These are phyloP conservation scores for Geotrichum histeridarum DNA, from an alignment of 1,139 yeast species.

Conservation along the genomic window DNA sequence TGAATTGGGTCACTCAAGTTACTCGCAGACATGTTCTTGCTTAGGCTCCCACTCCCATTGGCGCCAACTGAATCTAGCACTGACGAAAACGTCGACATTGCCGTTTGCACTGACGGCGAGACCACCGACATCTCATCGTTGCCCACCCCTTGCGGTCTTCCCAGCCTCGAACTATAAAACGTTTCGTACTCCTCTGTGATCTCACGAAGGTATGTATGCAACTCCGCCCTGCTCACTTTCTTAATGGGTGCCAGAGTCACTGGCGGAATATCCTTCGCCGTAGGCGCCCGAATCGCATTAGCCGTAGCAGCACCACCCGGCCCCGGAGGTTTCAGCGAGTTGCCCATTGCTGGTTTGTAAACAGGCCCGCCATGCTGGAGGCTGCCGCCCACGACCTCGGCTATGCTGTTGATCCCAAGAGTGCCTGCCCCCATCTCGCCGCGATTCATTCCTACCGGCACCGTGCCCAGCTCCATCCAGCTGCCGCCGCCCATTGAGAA, in stretches of 20 bases:
- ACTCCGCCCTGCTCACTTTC: constrained; percentile 47
- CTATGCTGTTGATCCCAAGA: constrained; percentile 73
- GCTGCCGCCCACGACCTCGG: constrained; percentile 52
- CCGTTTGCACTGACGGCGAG: constrained; percentile 11
- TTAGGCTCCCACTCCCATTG: constrained; percentile 11
- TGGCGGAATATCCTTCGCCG: constrained; percentile 79
- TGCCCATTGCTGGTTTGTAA: constrained; percentile 28
- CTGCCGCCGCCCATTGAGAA: constrained; percentile 10
- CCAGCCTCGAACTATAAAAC: constrained; percentile 39
- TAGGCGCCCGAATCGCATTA: constrained; percentile 57
- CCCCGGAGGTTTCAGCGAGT: constrained; percentile 22
- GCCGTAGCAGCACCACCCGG: constrained; percentile 11
- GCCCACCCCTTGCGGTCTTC: neutral
- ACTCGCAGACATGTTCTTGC: neutral
- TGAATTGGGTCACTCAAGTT: constrained; percentile 15
- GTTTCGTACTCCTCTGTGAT: constrained; percentile 52
- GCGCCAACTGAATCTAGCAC: constrained; percentile 12
- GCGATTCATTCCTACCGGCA: constrained; percentile 26
- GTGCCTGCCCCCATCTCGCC: constrained; percentile 41
- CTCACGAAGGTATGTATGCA: constrained; percentile 45
- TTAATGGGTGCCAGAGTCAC: constrained; percentile 60
- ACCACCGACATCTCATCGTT: constrained; percentile 6
- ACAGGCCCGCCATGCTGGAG: constrained; percentile 36
- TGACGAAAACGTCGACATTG: constrained; percentile 12
- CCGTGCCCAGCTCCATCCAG: constrained; percentile 10